Percentiles rank a stretch among this genome's conserved stretches.
These are phyloP conservation scores for Podospora conica DNA, from an alignment of 495 filamentous ascomycete species.

Conservation along the genomic window DNA sequence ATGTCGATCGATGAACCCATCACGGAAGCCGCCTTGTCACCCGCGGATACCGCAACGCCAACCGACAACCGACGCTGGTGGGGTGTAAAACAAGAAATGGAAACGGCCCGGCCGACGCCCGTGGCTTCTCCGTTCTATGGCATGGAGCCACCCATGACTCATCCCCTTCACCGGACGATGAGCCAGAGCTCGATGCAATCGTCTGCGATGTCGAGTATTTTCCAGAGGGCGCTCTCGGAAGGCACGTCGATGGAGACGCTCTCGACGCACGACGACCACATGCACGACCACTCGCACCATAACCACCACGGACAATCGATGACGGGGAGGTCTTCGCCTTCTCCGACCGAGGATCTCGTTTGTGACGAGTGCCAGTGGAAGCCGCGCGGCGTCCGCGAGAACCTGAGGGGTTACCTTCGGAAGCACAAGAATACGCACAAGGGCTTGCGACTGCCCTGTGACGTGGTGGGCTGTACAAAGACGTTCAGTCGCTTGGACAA, in stretches of 20 bases:
- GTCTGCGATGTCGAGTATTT: conserved; percentile 8
- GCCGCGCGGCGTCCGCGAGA: conserved; percentile 31
- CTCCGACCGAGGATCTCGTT: conserved; percentile 25
- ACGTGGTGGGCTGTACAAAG: conserved; percentile 30
- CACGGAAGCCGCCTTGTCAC: conserved; percentile 8
- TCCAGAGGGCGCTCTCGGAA: conserved; percentile 11
- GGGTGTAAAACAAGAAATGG: conserved; percentile 10
- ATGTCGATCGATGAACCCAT: conserved; percentile 23
- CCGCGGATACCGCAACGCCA: conserved; percentile 6
- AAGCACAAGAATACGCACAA: conserved; percentile 38
- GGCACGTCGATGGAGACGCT: conserved; percentile 7
- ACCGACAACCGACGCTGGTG: conserved; percentile 20
- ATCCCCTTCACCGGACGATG: conserved; percentile 19
- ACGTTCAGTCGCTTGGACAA: conserved; percentile 41
- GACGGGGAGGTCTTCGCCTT: conserved; percentile 1
- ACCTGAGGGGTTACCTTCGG: conserved; percentile 33
- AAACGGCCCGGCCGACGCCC: conserved; percentile 15
- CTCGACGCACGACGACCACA: conserved; percentile 12
- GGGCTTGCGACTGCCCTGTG: conserved; percentile 28
- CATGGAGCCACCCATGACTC: conserved; percentile 5
- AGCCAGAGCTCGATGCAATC: conserved; percentile 24
- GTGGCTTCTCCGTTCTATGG: conserved; percentile 17
- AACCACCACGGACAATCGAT: neutral
- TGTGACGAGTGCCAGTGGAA: conserved; percentile 37
- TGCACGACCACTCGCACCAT: conserved; percentile 5